Evolutionary conservation across 306 rosid species (phyloP), one percentile per base, ranked within the genome.

Genomic region (Pterocarpus santalinus): DNA sequence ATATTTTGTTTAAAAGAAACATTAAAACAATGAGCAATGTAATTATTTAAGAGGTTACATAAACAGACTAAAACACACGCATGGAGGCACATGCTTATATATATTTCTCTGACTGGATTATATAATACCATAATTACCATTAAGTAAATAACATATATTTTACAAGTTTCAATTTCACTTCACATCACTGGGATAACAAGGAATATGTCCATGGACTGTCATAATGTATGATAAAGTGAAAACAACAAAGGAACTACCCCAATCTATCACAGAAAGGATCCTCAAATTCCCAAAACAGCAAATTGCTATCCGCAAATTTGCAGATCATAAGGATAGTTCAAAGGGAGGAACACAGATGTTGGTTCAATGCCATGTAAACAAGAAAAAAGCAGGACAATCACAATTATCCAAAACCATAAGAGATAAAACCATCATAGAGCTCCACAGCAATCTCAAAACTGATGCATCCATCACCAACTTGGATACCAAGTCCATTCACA

Each of bases 181-280:
- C 35, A 76, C 63, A 47, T 61, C n/a, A 39, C 56, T 38, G 28
- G 16, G 56, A 39, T 17, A 35, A 14, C 34, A 56, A 8, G 35
- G 72, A 49, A 49, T 2, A 61, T 52, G 8, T 66, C 44, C 76
- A 81, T 56, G 53, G 62, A 66, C 44, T 8, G 7, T 46, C 64
- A 52, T 10, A 47, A 61, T 35, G 33, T 58, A 57, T 16, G 11
- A 75, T 10, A 67, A 53, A 73, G 64, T 5, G 34, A 46, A 64
- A 78, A 57, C 35, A 72, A 66, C 38, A 65, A 65, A 72, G n/a
- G 58, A 78, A 6, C 57, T 44, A 72, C 41, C 41, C 33, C 74
- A 12, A 55, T 28, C 28, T 22, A 22, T 22, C 28, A 22, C 28
- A 22, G 28, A 22, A 22, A 22, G 28, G 28, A 22, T 22, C 28